phyloP scores from a whole-genome alignment of 768 basidiomycete species.

The Hygrocybe punicea region DNA sequence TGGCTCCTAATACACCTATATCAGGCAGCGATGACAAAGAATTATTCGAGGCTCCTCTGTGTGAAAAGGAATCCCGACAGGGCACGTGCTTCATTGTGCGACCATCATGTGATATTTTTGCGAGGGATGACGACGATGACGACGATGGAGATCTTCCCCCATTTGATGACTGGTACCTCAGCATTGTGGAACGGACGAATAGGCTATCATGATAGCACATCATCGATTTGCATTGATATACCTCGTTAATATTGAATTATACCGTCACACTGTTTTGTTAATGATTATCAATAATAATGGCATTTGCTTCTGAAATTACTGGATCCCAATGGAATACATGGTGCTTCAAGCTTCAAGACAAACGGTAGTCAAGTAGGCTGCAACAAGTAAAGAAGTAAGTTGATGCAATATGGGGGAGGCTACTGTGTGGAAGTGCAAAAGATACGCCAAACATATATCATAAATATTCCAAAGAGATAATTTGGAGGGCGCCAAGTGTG shows the following conservation, averaged over 20 bases:
- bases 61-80: not conserved
- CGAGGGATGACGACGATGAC: conserved; percentile 9
- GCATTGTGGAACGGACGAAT: conserved; percentile 11
- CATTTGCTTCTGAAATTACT: no score
- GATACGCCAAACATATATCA: no score
- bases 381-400: no score
- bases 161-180: conserved; percentile 42
- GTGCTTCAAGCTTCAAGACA: no score
- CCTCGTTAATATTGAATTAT: not conserved
- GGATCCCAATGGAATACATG: no score
- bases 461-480: no score
- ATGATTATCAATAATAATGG: no score
- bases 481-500: no score
- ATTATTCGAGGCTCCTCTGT: not conserved
- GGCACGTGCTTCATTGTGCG: not conserved
- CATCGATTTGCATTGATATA: not conserved
- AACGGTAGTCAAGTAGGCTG: no score
- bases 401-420: no score
- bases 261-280: no score
- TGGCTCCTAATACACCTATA: conserved; percentile 23
- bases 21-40: not conserved
- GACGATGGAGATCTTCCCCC: conserved; percentile 32
- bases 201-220: not conserved
- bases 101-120: conserved; percentile 5
- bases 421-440: no score